A percentile compares a stretch with the other conserved stretches of the same genome.
These are phyloP conservation scores for Dryadomyces quercivorus DNA, from an alignment of 2,329 filamentous ascomycete genomes.

Conservation along the genomic window DNA sequence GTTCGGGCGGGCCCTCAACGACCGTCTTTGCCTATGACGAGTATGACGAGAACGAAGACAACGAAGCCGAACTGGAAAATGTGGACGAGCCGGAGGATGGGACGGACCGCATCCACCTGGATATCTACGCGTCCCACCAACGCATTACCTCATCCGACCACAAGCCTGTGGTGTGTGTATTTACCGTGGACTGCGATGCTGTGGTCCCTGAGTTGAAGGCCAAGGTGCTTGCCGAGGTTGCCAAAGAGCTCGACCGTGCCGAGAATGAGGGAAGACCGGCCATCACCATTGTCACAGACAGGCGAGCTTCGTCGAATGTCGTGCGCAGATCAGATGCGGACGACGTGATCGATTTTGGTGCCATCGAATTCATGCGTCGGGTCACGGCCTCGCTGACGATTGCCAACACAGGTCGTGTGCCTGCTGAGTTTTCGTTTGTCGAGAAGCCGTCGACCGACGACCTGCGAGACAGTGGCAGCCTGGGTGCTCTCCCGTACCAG, in stretches of 20 bases:
- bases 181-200: slow-evolving; percentile 74
- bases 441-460: slow-evolving; percentile 49
- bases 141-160: slow-evolving; percentile 87
- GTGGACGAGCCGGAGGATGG: slow-evolving; percentile 47
- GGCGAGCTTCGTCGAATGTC: slow-evolving; percentile 25
- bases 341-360: slow-evolving; percentile 60
- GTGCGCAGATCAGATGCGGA: not conserved
- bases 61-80: slow-evolving; percentile 25
- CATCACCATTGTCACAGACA: slow-evolving; percentile 51
- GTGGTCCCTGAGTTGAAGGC: slow-evolving; percentile 78
- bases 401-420: slow-evolving; percentile 79
- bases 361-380: slow-evolving; percentile 55
- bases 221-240: slow-evolving; percentile 74
- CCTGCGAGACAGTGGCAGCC: slow-evolving; percentile 20
- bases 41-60: slow-evolving; percentile 41
- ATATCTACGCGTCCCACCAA: slow-evolving; percentile 78
- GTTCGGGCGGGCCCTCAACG: not conserved
- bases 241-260: slow-evolving; percentile 73
- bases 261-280: slow-evolving; percentile 33
- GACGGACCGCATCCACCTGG: slow-evolving; percentile 39
- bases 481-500: slow-evolving; percentile 19
- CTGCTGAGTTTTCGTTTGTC: slow-evolving; percentile 69
- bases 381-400: slow-evolving; percentile 63
- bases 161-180: slow-evolving; percentile 78
- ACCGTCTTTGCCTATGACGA: slow-evolving; percentile 45